Percentiles rank a stretch among this genome's conserved stretches.
These are phyloP conservation scores for Rhizophagus sp. DNA, from an alignment of 192 early-diverging fungal species.

Conservation along the genomic window DNA sequence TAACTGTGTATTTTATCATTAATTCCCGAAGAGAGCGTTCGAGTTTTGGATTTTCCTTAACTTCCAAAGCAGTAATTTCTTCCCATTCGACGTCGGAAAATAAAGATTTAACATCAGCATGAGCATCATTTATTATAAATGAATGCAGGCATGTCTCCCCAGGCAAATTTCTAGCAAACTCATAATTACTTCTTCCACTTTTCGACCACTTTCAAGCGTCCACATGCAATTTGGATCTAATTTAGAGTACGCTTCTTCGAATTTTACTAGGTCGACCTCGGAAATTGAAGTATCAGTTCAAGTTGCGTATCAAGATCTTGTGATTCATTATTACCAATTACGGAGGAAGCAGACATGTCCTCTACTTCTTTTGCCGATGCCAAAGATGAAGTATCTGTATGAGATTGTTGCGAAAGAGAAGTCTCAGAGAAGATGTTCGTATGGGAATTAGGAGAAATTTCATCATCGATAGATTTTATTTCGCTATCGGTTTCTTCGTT, in stretches of 20 bases:
- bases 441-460: no score
- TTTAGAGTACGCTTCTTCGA: neutral
- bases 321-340: no score
- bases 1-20: no score
- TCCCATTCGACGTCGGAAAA: constrained; percentile 1
- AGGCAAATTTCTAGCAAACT: constrained; percentile 5
- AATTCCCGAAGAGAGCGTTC: no score
- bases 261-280: neutral
- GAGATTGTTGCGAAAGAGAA: no score
- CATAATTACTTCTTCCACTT: constrained; percentile 8
- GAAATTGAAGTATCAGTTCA: neutral
- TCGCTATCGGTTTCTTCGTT: no score
- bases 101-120: neutral
- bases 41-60: neutral
- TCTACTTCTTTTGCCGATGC: no score
- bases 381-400: no score
- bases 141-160: neutral
- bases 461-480: no score
- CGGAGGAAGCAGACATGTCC: no score
- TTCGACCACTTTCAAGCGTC: constrained; percentile 6
- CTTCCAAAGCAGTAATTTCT: constrained; percentile 4
- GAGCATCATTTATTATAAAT: constrained; percentile 13
- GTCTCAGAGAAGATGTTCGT: no score
- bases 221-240: neutral
- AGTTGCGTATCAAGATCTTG: neutral